phyloP scores from a whole-genome alignment of 83 land plant genomes.

The Isoetes engelmannii region DNA sequence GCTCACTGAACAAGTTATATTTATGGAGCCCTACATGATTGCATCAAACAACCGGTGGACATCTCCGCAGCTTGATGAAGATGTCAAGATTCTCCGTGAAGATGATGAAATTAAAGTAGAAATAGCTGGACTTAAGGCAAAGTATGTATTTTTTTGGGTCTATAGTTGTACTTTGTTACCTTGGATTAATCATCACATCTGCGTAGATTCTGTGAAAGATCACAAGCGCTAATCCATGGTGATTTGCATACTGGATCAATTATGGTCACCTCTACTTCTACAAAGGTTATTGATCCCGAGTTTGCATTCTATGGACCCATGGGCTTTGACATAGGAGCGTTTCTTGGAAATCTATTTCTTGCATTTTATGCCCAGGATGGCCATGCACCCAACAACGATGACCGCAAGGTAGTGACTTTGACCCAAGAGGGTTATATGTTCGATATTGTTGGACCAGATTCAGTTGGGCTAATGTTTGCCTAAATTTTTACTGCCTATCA shows the following conservation, averaged over 20 bases:
- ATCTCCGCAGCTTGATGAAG: slow-evolving; percentile 81
- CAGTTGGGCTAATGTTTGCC: too few relatives aligned
- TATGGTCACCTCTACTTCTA: slow-evolving; percentile 83
- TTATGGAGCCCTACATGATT: slow-evolving; percentile 84
- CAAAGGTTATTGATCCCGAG: slow-evolving; percentile 95
- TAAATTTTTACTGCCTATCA: background rate
- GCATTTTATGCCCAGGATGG: slow-evolving; percentile 93
- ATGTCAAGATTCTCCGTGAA: slow-evolving; percentile 64
- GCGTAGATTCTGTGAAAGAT: slow-evolving; percentile 81
- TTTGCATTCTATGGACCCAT: slow-evolving; percentile 97
- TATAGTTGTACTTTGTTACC: slow-evolving; percentile 40
- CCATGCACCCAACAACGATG: slow-evolving; percentile 52
- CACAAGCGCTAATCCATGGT: slow-evolving; percentile 92
- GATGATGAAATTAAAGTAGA: slow-evolving; percentile 28
- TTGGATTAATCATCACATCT: too few relatives aligned
- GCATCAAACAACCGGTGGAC: slow-evolving; percentile 78
- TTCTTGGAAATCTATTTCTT: slow-evolving; percentile 74
- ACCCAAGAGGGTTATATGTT: background rate
- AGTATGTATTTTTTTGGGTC: slow-evolving; percentile 9
- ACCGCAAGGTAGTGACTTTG: slow-evolving; percentile 47
- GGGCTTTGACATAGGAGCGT: slow-evolving; percentile 98
- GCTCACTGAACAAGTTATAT: slow-evolving; percentile 86
- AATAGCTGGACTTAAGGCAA: slow-evolving; percentile 35
- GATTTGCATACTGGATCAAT: slow-evolving; percentile 94
- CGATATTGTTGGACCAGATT: too few relatives aligned